Conservation (phyloP, 2,329 filamentous ascomycete genomes). For the Coleophoma cylindrospora region DNA sequence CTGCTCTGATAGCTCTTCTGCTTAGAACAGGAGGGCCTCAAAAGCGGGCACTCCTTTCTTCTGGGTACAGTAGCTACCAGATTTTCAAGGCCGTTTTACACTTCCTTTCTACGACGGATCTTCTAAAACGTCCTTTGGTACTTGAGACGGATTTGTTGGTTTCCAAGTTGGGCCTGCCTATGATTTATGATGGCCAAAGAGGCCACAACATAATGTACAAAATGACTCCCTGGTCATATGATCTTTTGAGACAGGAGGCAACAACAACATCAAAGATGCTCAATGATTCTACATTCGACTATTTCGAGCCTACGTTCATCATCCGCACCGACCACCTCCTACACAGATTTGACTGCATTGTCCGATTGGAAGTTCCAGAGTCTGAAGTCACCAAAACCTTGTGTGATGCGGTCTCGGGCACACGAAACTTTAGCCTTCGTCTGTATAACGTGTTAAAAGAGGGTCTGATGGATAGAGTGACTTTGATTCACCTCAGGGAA, state of each 20-base stretch:
- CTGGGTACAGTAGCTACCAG: slow-evolving; percentile 83
- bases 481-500: slow-evolving; percentile 56
- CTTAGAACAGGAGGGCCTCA: slow-evolving; percentile 72
- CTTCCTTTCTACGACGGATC: slow-evolving; percentile 70
- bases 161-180: slow-evolving; percentile 48
- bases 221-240: slow-evolving; percentile 82
- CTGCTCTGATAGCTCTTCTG: slow-evolving; percentile 71
- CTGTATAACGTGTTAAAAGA: slow-evolving; percentile 61
- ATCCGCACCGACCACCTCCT: slow-evolving; percentile 48
- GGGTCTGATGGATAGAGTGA: slow-evolving; percentile 72
- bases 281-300: slow-evolving; percentile 67
- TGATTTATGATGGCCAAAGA: slow-evolving; percentile 72
- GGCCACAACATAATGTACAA: slow-evolving; percentile 84
- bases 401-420: slow-evolving; percentile 22
- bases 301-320: slow-evolving; percentile 84
- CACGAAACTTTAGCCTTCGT: slow-evolving; percentile 39
- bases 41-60: slow-evolving; percentile 67
- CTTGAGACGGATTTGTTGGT: slow-evolving; percentile 37
- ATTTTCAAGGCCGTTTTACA: slow-evolving; percentile 94
- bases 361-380: slow-evolving; percentile 19
- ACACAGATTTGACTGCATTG: slow-evolving; percentile 49
- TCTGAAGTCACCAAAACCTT: slow-evolving; percentile 1
- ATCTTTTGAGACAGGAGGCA: slow-evolving; percentile 68
- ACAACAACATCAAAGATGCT: slow-evolving; percentile 69
- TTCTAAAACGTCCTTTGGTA: slow-evolving; percentile 61